Base-by-base conservation (phyloP, 108 stramenopile species). In the Fragilaria crotonensis region DNA sequence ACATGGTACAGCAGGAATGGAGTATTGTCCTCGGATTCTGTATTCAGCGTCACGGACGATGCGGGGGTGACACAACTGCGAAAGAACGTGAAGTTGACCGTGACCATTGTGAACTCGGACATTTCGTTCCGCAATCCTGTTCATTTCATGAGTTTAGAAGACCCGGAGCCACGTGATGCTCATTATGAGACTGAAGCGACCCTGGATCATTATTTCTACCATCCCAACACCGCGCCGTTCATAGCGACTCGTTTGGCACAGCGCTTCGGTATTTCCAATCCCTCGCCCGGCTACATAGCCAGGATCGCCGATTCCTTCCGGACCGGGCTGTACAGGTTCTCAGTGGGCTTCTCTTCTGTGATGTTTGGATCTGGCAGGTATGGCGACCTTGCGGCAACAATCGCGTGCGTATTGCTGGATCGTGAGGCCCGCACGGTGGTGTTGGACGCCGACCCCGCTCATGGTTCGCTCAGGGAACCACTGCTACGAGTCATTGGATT, bases 141-240 rank as follows among this genome's bases (percentile, higher is more conserved):
- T 1, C 67, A 68, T 25, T 62, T 73, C 45, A 64, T 57, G 33
- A 64, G 55, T 30, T 48, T 78, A 30, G 61, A 49, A 14, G 64
- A 73, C 28, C 62, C 71, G 7, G 63, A 72, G 47, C 25, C 45
- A 14, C 48, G 77, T 17, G 77, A 78, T 51, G 52, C 62, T 19
- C 20, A 63, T 14, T 71, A 70, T 33, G 77, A 78, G 47, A 78
- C 71, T 23, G n/a, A n/a, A n/a, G n/a, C n/a, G n/a, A n/a, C n/a
- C n/a, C n/a, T n/a, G n/a, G n/a, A n/a, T n/a, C n/a, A n/a, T n/a
- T n/a, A n/a, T n/a, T n/a, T n/a, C n/a, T n/a, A n/a, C n/a, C n/a
- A n/a, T n/a, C n/a, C n/a, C n/a, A 80, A 80, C 60, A 63, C 44
- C 3, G 72, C 82, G 5, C 82, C 85, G 21, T 87, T 87, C 55